These are phyloP conservation scores for Trichoderma pleuroti DNA, from an alignment of 2,329 filamentous ascomycete species.

Conservation along the genomic window DNA sequence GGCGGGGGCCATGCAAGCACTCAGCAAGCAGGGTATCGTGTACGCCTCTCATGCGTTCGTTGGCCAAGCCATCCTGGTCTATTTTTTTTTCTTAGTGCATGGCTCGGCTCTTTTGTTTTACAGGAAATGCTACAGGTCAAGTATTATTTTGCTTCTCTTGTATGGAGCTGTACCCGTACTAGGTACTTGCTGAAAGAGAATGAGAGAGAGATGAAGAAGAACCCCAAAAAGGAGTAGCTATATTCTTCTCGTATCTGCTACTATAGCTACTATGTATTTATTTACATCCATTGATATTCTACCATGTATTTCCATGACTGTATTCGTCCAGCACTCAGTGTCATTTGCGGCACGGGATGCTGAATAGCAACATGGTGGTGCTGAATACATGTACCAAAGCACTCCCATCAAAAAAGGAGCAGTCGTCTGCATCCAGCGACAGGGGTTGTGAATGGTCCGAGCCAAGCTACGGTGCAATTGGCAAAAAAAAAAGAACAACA, in stretches of 20 bases:
- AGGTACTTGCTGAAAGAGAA: background rate
- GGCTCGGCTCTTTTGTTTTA: background rate
- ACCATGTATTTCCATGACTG: too few relatives aligned
- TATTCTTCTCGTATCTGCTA: too few relatives aligned
- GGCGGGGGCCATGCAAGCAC: constrained; percentile 22
- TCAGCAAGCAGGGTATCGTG: constrained; percentile 18
- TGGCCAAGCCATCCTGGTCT: constrained; percentile 14
- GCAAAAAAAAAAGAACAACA: background rate
- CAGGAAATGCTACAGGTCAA: background rate
- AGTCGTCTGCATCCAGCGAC: background rate
- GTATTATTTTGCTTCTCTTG: background rate
- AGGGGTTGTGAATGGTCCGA: background rate
- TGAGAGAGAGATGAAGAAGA: background rate
- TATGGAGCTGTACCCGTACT: background rate
- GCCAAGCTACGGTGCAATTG: background rate
- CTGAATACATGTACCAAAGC: too few relatives aligned
- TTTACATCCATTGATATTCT: too few relatives aligned
- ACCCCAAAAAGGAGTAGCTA: background rate
- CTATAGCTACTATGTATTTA: too few relatives aligned
- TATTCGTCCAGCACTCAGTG: too few relatives aligned
- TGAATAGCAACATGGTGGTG: too few relatives aligned
- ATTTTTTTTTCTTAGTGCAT: background rate
- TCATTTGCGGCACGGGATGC: too few relatives aligned
- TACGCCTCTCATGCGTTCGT: constrained; percentile 16
- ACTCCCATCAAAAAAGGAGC: background rate